Evolutionary conservation across 805 yeast genomes (phyloP).

Genomic region (Saccharomycopsis microspora): DNA sequence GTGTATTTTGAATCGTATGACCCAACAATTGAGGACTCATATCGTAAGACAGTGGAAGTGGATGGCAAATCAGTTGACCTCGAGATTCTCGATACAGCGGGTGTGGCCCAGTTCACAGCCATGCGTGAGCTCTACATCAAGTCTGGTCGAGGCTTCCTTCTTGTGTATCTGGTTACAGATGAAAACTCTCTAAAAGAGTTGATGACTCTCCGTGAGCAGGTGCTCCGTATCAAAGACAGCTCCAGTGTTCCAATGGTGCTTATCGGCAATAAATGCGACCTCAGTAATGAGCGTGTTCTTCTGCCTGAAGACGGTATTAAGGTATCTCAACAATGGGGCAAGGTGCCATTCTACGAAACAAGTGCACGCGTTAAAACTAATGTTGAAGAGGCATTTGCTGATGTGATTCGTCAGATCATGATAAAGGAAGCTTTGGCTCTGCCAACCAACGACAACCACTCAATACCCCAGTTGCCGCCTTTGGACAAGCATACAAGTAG

Average conservation of each 20-base stretch:
- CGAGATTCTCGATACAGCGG: slow-evolving; percentile 88
- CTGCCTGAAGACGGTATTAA: slow-evolving; percentile 73
- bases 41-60: slow-evolving; percentile 76
- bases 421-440: slow-evolving; percentile 41
- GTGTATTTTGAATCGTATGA: slow-evolving; percentile 86
- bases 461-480: slow-evolving; percentile 5
- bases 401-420: slow-evolving; percentile 82
- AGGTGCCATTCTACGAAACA: slow-evolving; percentile 85
- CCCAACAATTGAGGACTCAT: slow-evolving; percentile 95
- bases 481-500: neutral
- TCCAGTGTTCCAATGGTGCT: slow-evolving; percentile 77
- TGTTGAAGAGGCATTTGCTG: slow-evolving; percentile 84
- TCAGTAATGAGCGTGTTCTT: slow-evolving; percentile 62
- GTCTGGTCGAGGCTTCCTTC: slow-evolving; percentile 80
- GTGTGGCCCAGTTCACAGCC: slow-evolving; percentile 90
- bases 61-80: slow-evolving; percentile 81
- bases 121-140: slow-evolving; percentile 86
- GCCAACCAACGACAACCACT: slow-evolving; percentile 2
- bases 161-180: slow-evolving; percentile 79
- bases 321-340: slow-evolving; percentile 74
- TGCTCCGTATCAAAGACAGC: slow-evolving; percentile 69
- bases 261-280: slow-evolving; percentile 86
- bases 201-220: slow-evolving; percentile 71
- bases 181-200: slow-evolving; percentile 68
- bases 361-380: slow-evolving; percentile 86